A percentile compares a stretch with the other conserved stretches of the same genome.
Conservation (phyloP, 2,329 filamentous ascomycete species). For the Botrytis squamosa region DNA sequence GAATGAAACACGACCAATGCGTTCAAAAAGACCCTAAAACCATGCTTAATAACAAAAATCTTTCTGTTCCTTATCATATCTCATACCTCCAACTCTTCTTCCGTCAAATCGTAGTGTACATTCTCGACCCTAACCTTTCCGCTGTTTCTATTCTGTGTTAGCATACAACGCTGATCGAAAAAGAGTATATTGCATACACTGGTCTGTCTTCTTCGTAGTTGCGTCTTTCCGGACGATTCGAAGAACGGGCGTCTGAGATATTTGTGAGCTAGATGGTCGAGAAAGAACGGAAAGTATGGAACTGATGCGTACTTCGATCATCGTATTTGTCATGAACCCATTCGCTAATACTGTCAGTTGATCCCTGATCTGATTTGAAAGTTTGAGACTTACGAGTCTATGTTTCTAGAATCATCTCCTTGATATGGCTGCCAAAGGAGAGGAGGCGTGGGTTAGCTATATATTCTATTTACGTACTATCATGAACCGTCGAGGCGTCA, state of each 20-base stretch:
- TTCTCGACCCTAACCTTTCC: slow-evolving; percentile 83
- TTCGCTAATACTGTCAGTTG: slow-evolving; percentile 55
- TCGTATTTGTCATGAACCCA: slow-evolving; percentile 94
- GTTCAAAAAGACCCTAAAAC: slow-evolving; percentile 71
- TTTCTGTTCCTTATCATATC: neutral
- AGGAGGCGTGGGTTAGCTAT: slow-evolving; percentile 48
- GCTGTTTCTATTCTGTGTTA: slow-evolving; percentile 50
- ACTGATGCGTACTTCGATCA: slow-evolving; percentile 55
- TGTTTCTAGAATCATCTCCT: slow-evolving; percentile 58
- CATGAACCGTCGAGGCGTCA: slow-evolving; percentile 39
- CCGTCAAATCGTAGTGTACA: slow-evolving; percentile 86
- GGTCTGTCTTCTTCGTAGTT: slow-evolving; percentile 6
- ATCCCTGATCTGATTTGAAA: neutral
- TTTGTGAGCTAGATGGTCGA: slow-evolving; percentile 29
- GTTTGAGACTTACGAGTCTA: slow-evolving; percentile 61
- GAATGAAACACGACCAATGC: slow-evolving; percentile 69
- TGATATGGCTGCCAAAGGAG: slow-evolving; percentile 56
- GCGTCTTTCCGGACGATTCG: slow-evolving; percentile 18
- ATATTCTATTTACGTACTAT: slow-evolving; percentile 43
- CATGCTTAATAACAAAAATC: slow-evolving; percentile 22
- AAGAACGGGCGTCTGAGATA: slow-evolving; percentile 30
- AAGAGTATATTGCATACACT: slow-evolving; percentile 9
- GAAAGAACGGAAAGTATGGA: slow-evolving; percentile 1
- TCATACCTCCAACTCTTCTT: slow-evolving; percentile 75
- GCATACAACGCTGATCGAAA: neutral